Evolutionary conservation across 768 basidiomycete genomes (phyloP), one percentile per base, ranked within the genome.

Genomic region (Leccinum imitatum): DNA sequence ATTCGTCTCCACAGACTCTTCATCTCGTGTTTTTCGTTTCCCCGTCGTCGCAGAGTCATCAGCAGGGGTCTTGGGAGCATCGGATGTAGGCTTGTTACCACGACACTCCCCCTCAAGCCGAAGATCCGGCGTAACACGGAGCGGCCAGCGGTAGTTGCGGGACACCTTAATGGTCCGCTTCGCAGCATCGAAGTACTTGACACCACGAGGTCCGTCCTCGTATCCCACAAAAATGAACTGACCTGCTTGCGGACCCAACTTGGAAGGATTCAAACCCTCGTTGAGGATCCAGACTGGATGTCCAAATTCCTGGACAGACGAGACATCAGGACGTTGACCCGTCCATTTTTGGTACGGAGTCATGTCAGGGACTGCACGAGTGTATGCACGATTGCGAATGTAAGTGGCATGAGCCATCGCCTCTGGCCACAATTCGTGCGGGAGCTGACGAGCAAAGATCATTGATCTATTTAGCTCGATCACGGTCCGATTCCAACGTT

Each of bases 401-500:
- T 77, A 74, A 11, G 47, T 60, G 0, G 71, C 68, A 51, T 77
- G 64, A 6, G 47, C 2, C 47, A 48, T 48, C 1, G 47, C 47
- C 3, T 48, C 21, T 0, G 47, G 47, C 47, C 78, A 79, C 6
- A 59, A 3, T 15, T 59, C 30, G 1, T 15, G 2, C 0, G 30
- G 74, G 0, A 76, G 17, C 4, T 69, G 21, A 25, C 53, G 8
- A 9, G 59, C 63, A 1, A 66, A 64, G 27, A 80, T 4, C 76
- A 80, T 79, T 0, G 74, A 65, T 0, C 64, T 27, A 1, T 62
- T 68, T 2, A 77, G 46, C 50, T 78, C 70, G 0, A 76, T 23
- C 0, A 76, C 37, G 0, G 73, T 78, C 4, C 65, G 33, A 53
- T 79, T 80, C n/a, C 71, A 69, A 0, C 70, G 51, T 39, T 83